A percentile compares a stretch with the other conserved stretches of the same genome.
phyloP scores from a whole-genome alignment of 306 rosid genomes.

The Senna siamea region DNA sequence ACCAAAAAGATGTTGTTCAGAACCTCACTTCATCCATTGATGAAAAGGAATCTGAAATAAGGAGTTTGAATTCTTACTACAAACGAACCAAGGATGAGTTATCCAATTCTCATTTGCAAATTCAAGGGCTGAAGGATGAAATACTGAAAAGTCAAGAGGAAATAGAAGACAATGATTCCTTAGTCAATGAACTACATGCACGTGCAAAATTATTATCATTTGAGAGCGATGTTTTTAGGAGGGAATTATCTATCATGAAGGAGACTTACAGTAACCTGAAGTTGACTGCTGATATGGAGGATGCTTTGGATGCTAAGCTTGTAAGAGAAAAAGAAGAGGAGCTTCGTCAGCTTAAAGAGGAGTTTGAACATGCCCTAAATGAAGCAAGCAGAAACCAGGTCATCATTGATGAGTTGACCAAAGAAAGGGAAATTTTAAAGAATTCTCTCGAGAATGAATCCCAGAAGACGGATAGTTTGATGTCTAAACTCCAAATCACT shows the following conservation, averaged over 20 bases:
- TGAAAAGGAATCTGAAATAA: slow-evolving; percentile 68
- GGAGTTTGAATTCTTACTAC: slow-evolving; percentile 51
- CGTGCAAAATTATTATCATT: too few relatives aligned
- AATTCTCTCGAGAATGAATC: slow-evolving; percentile 54
- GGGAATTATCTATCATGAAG: too few relatives aligned
- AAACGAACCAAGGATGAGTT: slow-evolving; percentile 58
- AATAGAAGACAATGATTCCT: too few relatives aligned
- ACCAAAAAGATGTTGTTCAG: slow-evolving; percentile 51
- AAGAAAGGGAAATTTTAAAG: slow-evolving; percentile 57
- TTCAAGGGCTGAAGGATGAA: too few relatives aligned
- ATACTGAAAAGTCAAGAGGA: too few relatives aligned
- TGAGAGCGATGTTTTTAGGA: too few relatives aligned
- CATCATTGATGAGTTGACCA: slow-evolving; percentile 52
- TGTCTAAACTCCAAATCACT: slow-evolving; percentile 48
- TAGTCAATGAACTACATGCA: too few relatives aligned
- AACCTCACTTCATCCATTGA: slow-evolving; percentile 63
- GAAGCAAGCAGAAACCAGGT: slow-evolving; percentile 50
- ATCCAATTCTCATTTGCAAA: slow-evolving; percentile 48
- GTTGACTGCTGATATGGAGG: slow-evolving; percentile 56
- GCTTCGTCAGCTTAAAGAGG: slow-evolving; percentile 54
- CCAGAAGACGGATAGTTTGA: slow-evolving; percentile 53
- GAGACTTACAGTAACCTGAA: slow-evolving; percentile 57
- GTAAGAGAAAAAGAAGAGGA: slow-evolving; percentile 67
- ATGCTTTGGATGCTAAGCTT: slow-evolving; percentile 54
- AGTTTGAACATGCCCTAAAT: slow-evolving; percentile 46